A percentile compares a stretch with the other conserved stretches of the same genome.
Evolutionary conservation across 2,329 filamentous ascomycete species (phyloP).

Genomic region (Nemania serpens): DNA sequence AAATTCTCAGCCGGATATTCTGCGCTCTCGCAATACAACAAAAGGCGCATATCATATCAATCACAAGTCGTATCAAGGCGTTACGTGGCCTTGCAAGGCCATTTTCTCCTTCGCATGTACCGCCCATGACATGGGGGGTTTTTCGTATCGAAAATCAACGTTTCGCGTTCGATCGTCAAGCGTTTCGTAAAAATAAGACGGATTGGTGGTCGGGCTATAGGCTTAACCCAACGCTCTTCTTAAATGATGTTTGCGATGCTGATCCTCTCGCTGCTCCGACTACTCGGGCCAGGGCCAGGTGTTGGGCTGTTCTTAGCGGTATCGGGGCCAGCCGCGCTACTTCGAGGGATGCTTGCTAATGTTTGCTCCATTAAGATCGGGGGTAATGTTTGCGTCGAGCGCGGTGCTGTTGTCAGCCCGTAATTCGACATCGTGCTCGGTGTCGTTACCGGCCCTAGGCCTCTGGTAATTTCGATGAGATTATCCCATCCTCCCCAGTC

Average conservation of each 20-base stretch:
- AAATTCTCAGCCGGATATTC: conserved; percentile 18
- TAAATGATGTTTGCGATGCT: conserved; percentile 53
- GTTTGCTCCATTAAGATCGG: conserved; percentile 43
- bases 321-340: conserved; percentile 31
- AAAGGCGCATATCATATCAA: conserved; percentile 32
- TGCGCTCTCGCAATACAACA: conserved; percentile 29
- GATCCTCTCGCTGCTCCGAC: conserved; percentile 49
- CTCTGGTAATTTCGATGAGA: conserved; percentile 66
- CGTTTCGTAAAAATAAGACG: conserved; percentile 26
- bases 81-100: neutral
- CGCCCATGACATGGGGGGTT: conserved; percentile 20
- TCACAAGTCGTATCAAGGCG: conserved; percentile 33
- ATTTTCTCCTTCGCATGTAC: conserved; percentile 18
- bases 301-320: conserved; percentile 43
- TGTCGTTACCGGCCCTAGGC: conserved; percentile 50
- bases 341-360: conserved; percentile 32
- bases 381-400: conserved; percentile 38
- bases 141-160: conserved; percentile 16
- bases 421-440: conserved; percentile 36
- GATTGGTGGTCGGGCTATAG: conserved; percentile 18
- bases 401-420: conserved; percentile 23
- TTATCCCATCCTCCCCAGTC: conserved; percentile 84
- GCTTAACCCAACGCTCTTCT: conserved; percentile 16
- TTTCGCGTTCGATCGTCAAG: conserved; percentile 29
- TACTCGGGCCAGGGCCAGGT: conserved; percentile 37